Conservation (phyloP, 164 flowering plant species). For the Chimonanthus salicifolius region DNA sequence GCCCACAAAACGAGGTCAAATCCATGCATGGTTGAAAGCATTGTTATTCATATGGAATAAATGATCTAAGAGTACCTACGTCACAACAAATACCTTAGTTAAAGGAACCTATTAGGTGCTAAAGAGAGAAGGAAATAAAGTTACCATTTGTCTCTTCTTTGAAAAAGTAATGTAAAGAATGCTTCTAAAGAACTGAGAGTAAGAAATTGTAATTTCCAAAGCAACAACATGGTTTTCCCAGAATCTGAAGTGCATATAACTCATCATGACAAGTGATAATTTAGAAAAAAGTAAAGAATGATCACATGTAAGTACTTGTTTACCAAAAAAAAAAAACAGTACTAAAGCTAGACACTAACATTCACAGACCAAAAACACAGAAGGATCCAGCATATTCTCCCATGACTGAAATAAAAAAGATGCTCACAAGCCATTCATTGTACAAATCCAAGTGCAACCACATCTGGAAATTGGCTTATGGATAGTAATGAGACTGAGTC, state of each 20-base stretch:
- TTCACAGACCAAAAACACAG: not conserved
- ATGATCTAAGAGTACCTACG: not conserved
- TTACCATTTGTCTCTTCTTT: not conserved
- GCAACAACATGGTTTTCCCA: not conserved
- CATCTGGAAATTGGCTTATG: too few species aligned
- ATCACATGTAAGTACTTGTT: not conserved
- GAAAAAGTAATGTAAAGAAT: not conserved
- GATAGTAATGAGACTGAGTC: too few species aligned
- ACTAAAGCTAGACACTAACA: too few species aligned
- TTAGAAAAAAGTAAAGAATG: not conserved
- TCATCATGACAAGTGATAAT: not conserved
- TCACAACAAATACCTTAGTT: not conserved
- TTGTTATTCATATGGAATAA: not conserved
- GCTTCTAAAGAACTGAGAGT: not conserved
- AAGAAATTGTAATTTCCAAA: not conserved
- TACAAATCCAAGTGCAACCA: not conserved
- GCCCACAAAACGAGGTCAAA: not conserved
- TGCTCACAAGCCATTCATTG: constrained; percentile 1
- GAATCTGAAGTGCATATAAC: not conserved
- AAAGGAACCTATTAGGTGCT: not conserved
- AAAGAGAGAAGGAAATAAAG: not conserved
- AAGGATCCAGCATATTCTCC: not conserved
- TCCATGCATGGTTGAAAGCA: not conserved
- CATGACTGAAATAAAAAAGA: not conserved
- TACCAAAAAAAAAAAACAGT: not conserved